Conservation (phyloP, 2,329 filamentous ascomycete species). For the Fusarium setosum region DNA sequence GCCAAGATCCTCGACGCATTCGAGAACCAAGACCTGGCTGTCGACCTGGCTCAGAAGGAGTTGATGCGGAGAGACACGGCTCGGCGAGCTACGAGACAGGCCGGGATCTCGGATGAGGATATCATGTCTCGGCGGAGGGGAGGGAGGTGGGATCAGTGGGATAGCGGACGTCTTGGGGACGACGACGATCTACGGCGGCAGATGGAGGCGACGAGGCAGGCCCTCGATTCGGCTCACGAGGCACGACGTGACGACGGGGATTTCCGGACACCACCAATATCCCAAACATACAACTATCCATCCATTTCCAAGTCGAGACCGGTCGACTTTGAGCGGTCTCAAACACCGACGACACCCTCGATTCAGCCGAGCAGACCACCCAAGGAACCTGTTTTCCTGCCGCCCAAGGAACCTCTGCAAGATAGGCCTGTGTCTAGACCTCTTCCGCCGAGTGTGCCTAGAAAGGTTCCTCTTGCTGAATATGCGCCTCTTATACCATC, state of each 20-base stretch:
- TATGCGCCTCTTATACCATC: conserved; percentile 38
- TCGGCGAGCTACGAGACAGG: conserved; percentile 66
- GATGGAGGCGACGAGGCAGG: conserved; percentile 64
- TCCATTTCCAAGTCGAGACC: conserved; percentile 64
- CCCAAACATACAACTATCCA: conserved; percentile 64
- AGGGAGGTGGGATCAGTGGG: conserved; percentile 58
- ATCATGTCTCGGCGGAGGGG: conserved; percentile 64
- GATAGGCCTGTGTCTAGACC: conserved; percentile 4
- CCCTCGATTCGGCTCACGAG: conserved; percentile 53
- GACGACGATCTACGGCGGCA: conserved; percentile 61
- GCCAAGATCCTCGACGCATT: conserved; percentile 74
- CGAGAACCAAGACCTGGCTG: conserved; percentile 79
- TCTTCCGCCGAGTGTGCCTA: conserved; percentile 41
- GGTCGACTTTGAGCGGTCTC: conserved; percentile 54
- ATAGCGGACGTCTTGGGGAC: conserved; percentile 41
- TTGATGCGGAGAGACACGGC: conserved; percentile 74
- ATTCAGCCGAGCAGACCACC: conserved; percentile 50
- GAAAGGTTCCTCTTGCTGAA: conserved; percentile 43
- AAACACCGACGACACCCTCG: conserved; percentile 21
- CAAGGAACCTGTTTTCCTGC: conserved; percentile 38
- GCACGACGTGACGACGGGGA: conserved; percentile 34
- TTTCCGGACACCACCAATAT: conserved; percentile 42
- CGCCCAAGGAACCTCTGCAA: conserved; percentile 39
- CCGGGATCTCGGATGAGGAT: conserved; percentile 67
- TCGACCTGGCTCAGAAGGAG: conserved; percentile 80